Base-by-base conservation (phyloP, 805 yeast species). In the Kuraishia cidri region DNA sequence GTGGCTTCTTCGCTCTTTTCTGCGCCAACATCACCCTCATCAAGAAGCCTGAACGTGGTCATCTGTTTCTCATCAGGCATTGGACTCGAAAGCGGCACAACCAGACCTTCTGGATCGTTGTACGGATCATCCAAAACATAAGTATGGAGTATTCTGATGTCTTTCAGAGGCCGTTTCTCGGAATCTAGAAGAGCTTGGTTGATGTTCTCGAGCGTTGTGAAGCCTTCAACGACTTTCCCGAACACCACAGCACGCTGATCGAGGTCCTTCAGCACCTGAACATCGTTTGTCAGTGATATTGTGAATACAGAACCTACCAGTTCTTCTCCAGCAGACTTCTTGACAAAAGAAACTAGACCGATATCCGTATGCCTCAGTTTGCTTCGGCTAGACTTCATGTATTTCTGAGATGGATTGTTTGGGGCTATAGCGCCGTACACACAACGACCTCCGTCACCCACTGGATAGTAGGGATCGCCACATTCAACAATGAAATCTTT, bases 71-170 rank as follows among this genome's bases (percentile, higher is more conserved):
- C 45, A 13, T 45, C 42, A 1, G 69, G 65, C 19, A 52, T 56
- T 2, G 72, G 66, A 9, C 64, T 54, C 6, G 38, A 19, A 3
- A 52, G 41, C 0, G 52, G 52, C 35, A 35, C 24, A 3, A 4
- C 21, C 3, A 52, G 34, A 1, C 42, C 48, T 7, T 39, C 35
- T 7, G 55, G 49, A 24, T 65, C 67, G 0, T 54, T 56, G 43
- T 64, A 73, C 4, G 82, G 82, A 45, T 76, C 79, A 27, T 70
- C 62, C 6, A 77, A 42, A 3, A 75, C 47, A 42, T 63, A 62
- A 0, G 70, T 62, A 33, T 67, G 72, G 26, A 69, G 56, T 6
- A 77, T 71, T 29, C 80, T 52, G 2, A 75, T 57, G 40, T 72
- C 78, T 34, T 54, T 57, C 21, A 66, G 42, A 11, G 77, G 75